Base-by-base conservation (phyloP, 768 basidiomycete genomes). In the Tricholomella constricta region DNA sequence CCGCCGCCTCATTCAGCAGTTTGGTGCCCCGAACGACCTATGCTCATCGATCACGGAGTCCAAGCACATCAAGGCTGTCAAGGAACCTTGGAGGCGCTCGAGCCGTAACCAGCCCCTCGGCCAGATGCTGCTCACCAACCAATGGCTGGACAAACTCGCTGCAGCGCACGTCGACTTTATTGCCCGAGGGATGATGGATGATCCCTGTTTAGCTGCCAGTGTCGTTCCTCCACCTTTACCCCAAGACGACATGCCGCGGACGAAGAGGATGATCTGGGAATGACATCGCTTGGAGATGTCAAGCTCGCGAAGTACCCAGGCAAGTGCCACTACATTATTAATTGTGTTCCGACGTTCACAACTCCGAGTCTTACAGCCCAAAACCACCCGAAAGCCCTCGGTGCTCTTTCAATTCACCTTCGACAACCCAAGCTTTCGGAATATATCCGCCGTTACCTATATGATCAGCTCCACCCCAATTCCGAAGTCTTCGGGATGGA, bases 391-490 rank as follows among this genome's bases (percentile, higher is more conserved):
- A 32, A 32, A 14, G 31, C 31, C 2, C 14, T 32, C 10, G 31
- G 10, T 10, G 31, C 31, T 2, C 59, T 67, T 41, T n/a, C n/a
- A n/a, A 29, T 63, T 10, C n/a, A 56, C n/a, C n/a, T n/a, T n/a
- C n/a, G n/a, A n/a, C 42, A 56, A 12, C 68, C 65, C 4, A n/a
- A 35, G 8, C 61, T 71, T 25, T 54, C 51, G 0, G 20, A 50
- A 5, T 58, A 67, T 15, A 51, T 64, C 7, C 54, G 54, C n/a
- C 59, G 54, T 1, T 70, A 69, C 44, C 58, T 72, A 17, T 62
- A 62, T 35, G 59, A 61, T 11, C 64, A 67, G 41, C 23, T 61
- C 9, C 29, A 68, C 38, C 54, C 56, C 11, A 22, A 62, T 40
- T 38, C 40, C 20, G 14, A 44, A 23, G 12, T 31, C 22, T 35